Evolutionary conservation across 495 filamentous ascomycete genomes (phyloP), one percentile per base, ranked within the genome.

Genomic region (Penicillium samsonianum): DNA sequence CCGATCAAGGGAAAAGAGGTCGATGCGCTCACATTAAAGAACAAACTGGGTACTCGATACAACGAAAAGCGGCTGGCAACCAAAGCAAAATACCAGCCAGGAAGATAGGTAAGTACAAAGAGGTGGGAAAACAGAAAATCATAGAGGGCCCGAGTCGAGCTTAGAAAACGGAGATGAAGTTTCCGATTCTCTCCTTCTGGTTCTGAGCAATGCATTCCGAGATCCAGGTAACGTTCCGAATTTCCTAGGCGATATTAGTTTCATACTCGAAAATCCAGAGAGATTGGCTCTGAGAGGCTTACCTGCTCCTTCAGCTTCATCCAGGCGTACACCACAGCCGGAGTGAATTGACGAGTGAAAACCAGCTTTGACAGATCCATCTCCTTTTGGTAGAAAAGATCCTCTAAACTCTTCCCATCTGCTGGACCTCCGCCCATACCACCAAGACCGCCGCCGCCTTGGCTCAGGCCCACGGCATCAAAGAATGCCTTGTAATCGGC

Each of bases 221-320:
- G 68, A 99, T 99, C 94, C 94, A 99, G 45, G 93, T 98, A 67
- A 99, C 94, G 67, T 99, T 99, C 38, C 94, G 90, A 70, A 98
- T 96, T 88, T 99, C 94, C 94, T 96, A 57, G 19, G 25, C 19
- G n/a, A 11, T 20, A 46, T 80, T 57, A 75, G 67, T 43, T 16
- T 14, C 19, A 8, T 26, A 19, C 43, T 60, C 6, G 6, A 8
- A 31, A 20, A 23, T 38, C 62, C 43, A 49, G 37, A 26, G n/a
- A 48, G 28, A 19, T 6, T 31, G n/a, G 10, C 19, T 40, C 19
- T 26, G 4, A 14, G 12, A 49, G 33, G 68, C 86, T 73, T 78
- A 97, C 93, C 86, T 98, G 94, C 72, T 99, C 94, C 72, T 91
- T 86, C 64, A 99, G 73, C 78, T 96, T 97, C 49, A 99, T 90